Evolutionary conservation across 345 rosid genomes (phyloP), one percentile per base, ranked within the genome.

Genomic region (Camelina hispida): DNA sequence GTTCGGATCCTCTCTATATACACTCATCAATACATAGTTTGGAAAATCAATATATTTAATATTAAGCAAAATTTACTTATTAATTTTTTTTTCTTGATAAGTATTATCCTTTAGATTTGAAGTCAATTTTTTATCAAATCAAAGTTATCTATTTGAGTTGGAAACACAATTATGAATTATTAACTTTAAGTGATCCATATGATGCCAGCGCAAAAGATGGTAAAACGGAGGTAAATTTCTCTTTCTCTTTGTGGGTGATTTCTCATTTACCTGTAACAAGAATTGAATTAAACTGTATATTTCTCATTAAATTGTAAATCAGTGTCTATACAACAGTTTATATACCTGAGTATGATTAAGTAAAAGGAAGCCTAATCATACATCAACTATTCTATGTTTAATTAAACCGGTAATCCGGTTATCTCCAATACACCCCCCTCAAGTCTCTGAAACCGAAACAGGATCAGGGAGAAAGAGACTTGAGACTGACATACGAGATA

Each of bases 161-260:
- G 7, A 22, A 16, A 37, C 60, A 16, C 34, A 32, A 58, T 17
- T 50, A 50, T 23, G 30, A 28, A 28, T 28, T 28, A 28, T 61
- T 23, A 37, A 14, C 38, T 71, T 13, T 13, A n/a, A 37, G 61
- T 38, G 75, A 13, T 71, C 34, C 37, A 71, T 22, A 61, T 62
- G 52, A 25, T 72, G 76, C 53, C 76, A 72, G 4, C 62, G 25
- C 69, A 38, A 51, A 62, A 51, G 51, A 50, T 50, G 22, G 51
- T 15, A 34, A 18, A 3, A 59, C 7, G 20, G 22, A 13, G 13
- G 56, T 35, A 2, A 48, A 34, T 20, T 9, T 47, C 25, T 34
- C 23, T 34, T 15, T 59, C 60, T 71, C 48, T 47, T 23, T 38
- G 37, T 47, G 13, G 23, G 12, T 68, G 4, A 28, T 23, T 8